phyloP scores from a whole-genome alignment of 495 filamentous ascomycete genomes.

The Penicillium maclennaniae region DNA sequence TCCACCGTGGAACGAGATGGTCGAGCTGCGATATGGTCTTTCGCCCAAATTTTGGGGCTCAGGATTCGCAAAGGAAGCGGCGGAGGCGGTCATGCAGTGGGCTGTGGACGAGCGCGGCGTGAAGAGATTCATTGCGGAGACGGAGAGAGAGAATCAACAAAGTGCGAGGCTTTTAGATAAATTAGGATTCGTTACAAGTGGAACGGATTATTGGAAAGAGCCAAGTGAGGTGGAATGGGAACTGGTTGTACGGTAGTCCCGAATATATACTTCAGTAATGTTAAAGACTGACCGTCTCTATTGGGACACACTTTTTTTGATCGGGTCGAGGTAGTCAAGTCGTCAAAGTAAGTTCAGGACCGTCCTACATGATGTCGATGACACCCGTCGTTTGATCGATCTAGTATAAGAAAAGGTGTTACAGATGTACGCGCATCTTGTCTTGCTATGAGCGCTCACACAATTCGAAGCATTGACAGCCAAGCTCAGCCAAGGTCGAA shows the following conservation, averaged over 20 bases:
- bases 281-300: no score
- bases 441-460: no score
- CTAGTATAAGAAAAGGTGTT: no score
- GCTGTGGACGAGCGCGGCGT: constrained; percentile 14
- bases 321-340: no score
- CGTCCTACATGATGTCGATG: no score
- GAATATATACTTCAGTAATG: no score
- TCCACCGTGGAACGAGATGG: constrained; percentile 26
- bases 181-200: constrained; percentile 19
- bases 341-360: no score
- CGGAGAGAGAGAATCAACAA: constrained; percentile 18
- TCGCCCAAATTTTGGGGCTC: constrained; percentile 20
- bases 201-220: constrained; percentile 30
- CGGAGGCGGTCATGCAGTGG: constrained; percentile 21
- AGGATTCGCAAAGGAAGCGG: constrained; percentile 22
- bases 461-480: no score
- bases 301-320: no score
- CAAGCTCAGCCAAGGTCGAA: no score
- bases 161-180: constrained; percentile 24
- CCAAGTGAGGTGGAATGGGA: constrained; percentile 25
- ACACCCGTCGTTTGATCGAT: no score
- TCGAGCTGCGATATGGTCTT: constrained; percentile 25
- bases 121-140: constrained; percentile 28
- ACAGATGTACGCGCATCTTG: no score
- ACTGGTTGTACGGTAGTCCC: neutral